Conservation (phyloP, 2,329 filamentous ascomycete genomes). For the Colletotrichum orchidophilum region DNA sequence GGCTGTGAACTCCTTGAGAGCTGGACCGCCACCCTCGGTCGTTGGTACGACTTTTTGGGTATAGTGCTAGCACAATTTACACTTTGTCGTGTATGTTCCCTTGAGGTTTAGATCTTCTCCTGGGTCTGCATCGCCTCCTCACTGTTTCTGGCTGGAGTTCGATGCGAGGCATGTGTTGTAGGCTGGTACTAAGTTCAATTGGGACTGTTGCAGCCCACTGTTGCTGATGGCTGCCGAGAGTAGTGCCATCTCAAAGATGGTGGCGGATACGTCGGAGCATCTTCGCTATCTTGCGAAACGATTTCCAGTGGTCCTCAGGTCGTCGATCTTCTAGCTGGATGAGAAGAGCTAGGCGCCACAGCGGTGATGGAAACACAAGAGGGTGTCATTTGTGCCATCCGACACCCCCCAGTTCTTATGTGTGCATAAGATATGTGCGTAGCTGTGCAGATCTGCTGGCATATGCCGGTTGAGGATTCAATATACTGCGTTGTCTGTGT, state of each 20-base stretch:
- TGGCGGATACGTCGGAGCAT: neutral
- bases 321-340: neutral
- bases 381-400: neutral
- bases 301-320: neutral
- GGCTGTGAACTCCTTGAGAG: neutral
- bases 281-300: neutral
- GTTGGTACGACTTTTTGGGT: neutral
- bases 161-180: too few relatives aligned
- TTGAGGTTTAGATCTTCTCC: neutral
- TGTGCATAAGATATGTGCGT: neutral
- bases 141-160: neutral
- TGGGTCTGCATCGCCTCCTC: neutral
- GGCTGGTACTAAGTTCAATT: neutral
- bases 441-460: neutral
- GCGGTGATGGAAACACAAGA: neutral
- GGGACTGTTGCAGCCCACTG: neutral
- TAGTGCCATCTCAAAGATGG: neutral
- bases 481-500: neutral
- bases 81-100: neutral
- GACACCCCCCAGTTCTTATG: neutral
- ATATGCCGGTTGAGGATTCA: neutral
- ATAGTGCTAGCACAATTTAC: neutral
- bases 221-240: neutral
- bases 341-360: neutral
- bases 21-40: neutral